phyloP scores from a whole-genome alignment of 2,329 filamentous ascomycete genomes.

The Aspergillus brunneoviolaceus region DNA sequence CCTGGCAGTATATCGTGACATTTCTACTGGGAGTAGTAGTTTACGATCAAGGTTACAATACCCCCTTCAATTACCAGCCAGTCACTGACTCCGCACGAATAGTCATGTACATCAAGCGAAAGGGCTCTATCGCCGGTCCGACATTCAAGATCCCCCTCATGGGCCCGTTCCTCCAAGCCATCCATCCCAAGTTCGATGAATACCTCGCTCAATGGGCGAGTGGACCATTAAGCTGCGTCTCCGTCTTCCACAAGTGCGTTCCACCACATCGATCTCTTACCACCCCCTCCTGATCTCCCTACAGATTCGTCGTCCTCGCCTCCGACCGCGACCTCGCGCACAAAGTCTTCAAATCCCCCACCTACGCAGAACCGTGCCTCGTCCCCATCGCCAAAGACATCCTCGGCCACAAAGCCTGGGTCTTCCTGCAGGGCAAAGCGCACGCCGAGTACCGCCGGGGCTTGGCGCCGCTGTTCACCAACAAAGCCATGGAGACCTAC shows the following conservation, averaged over 20 bases:
- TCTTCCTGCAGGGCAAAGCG: slow-evolving; percentile 83
- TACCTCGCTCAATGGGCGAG: slow-evolving; percentile 85
- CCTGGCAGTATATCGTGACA: slow-evolving; percentile 44
- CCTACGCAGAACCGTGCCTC: slow-evolving; percentile 83
- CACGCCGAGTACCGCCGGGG: slow-evolving; percentile 92
- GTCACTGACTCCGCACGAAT: not conserved
- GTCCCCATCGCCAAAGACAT: slow-evolving; percentile 86
- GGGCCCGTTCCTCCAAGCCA: slow-evolving; percentile 80
- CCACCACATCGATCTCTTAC: not conserved
- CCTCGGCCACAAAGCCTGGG: slow-evolving; percentile 82
- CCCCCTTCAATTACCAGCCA: slow-evolving; percentile 32
- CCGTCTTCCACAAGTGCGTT: slow-evolving; percentile 87
- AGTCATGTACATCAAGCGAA: slow-evolving; percentile 69
- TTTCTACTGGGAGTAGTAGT: slow-evolving; percentile 65
- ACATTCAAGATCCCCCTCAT: slow-evolving; percentile 73
- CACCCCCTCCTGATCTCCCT: not conserved
- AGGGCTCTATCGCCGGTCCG: slow-evolving; percentile 69
- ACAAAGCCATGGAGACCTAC: slow-evolving; percentile 76
- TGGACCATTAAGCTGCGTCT: slow-evolving; percentile 87
- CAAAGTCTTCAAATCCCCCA: slow-evolving; percentile 86
- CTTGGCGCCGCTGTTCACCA: slow-evolving; percentile 83
- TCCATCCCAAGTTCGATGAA: slow-evolving; percentile 80
- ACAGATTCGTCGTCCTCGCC: slow-evolving; percentile 85
- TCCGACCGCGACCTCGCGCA: slow-evolving; percentile 86
- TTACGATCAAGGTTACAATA: slow-evolving; percentile 73